Evolutionary conservation across 768 basidiomycete species (phyloP).

Genomic region (Strobilomyces echinocephalus): DNA sequence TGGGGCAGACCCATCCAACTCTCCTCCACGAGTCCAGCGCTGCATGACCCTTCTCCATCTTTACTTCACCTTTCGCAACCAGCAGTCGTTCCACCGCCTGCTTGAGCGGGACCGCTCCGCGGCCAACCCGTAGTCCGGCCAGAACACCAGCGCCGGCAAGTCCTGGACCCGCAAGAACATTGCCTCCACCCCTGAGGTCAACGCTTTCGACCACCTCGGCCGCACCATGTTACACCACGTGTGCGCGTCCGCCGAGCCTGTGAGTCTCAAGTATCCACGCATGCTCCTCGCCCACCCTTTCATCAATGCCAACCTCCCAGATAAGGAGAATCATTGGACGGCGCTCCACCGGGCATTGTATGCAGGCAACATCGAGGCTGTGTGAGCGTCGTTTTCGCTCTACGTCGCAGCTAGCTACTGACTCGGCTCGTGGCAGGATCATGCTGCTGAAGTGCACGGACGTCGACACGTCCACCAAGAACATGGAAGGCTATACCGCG

Average conservation of each 20-base stretch:
- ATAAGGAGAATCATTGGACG: slow-evolving; percentile 87
- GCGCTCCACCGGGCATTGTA: slow-evolving; percentile 86
- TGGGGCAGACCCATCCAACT: slow-evolving; percentile 17
- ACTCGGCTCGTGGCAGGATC: slow-evolving; percentile 42
- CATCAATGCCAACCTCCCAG: slow-evolving; percentile 74
- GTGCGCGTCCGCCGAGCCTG: slow-evolving; percentile 55
- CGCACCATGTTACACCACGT: slow-evolving; percentile 80
- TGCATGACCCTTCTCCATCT: slow-evolving; percentile 83
- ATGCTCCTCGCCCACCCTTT: slow-evolving; percentile 69
- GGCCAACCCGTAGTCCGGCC: slow-evolving; percentile 19
- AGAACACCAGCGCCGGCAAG: slow-evolving; percentile 47
- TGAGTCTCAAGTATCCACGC: slow-evolving; percentile 71
- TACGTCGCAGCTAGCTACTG: neutral
- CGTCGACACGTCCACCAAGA: slow-evolving; percentile 68
- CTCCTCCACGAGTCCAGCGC: slow-evolving; percentile 6
- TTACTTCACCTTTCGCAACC: slow-evolving; percentile 63
- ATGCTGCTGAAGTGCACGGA: slow-evolving; percentile 73
- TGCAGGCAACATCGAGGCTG: slow-evolving; percentile 66
- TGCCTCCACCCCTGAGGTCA: slow-evolving; percentile 48
- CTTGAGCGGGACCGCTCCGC: slow-evolving; percentile 49
- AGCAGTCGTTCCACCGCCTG: slow-evolving; percentile 72
- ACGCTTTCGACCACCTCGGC: slow-evolving; percentile 67
- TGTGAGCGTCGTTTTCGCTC: slow-evolving; percentile 39
- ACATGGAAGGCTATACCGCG: slow-evolving; percentile 84
- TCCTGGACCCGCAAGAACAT: slow-evolving; percentile 54